A percentile compares a stretch with the other conserved stretches of the same genome.
Evolutionary conservation across 2,329 filamentous ascomycete species (phyloP).

Genomic region (Parastagonospora nodorum): DNA sequence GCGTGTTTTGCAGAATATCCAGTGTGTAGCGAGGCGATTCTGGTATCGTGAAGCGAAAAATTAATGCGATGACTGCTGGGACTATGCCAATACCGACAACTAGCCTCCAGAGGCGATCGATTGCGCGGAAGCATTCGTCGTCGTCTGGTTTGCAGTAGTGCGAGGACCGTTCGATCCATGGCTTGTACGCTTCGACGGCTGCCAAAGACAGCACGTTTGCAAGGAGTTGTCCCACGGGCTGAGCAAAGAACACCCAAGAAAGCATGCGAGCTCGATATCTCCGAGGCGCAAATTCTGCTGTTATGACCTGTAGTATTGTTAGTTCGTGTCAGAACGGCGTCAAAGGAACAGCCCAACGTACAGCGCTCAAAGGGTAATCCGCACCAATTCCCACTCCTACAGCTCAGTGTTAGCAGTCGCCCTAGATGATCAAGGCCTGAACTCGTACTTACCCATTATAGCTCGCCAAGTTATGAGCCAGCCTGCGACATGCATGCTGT

Average conservation of each 20-base stretch:
- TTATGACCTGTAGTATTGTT: conserved; percentile 31
- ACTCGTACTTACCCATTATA: conserved; percentile 43
- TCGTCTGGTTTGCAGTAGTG: conserved; percentile 24
- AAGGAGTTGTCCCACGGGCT: conserved; percentile 47
- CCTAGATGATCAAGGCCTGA: no score
- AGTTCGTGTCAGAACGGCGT: no score
- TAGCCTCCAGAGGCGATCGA: conserved; percentile 48
- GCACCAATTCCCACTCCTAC: conserved; percentile 44
- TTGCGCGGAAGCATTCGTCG: conserved; percentile 32
- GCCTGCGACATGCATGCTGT: conserved; percentile 44
- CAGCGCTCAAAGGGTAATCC: conserved; percentile 46
- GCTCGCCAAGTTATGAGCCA: conserved; percentile 49
- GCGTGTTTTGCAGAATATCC: conserved; percentile 45
- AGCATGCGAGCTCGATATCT: conserved; percentile 48
- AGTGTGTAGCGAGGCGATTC: conserved; percentile 48
- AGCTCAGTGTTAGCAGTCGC: no score
- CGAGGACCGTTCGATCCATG: conserved; percentile 22
- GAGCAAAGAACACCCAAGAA: conserved; percentile 49
- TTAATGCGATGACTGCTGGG: conserved; percentile 35
- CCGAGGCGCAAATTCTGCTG: conserved; percentile 46
- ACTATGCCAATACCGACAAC: conserved; percentile 46
- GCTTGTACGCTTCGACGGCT: conserved; percentile 32
- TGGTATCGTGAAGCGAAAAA: conserved; percentile 49
- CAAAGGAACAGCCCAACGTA: not conserved
- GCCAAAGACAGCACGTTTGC: conserved; percentile 38